These are phyloP conservation scores for Plectosphaerella sp. DNA, from an alignment of 2,329 filamentous ascomycete genomes.

Conservation along the genomic window DNA sequence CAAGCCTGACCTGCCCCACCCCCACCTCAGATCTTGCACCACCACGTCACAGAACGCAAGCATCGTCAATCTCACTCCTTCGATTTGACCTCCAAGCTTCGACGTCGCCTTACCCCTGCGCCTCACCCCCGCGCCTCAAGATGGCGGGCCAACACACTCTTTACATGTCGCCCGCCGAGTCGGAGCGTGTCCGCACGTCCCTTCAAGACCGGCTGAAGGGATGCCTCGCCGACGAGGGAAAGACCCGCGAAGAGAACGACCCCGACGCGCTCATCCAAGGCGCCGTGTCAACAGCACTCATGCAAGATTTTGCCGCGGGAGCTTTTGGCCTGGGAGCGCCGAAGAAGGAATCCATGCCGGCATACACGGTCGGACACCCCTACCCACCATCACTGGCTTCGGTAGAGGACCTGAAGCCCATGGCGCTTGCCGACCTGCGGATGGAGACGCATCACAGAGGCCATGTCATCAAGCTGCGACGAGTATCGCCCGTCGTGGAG, in stretches of 20 bases:
- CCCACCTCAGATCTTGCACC: too few relatives aligned
- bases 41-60: too few relatives aligned
- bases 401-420: conserved; percentile 16
- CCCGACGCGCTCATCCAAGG: conserved; percentile 10
- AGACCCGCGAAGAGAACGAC: conserved; percentile 14
- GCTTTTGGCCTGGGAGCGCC: neutral
- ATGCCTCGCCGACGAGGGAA: conserved; percentile 13
- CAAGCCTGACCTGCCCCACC: too few relatives aligned
- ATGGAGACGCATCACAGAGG: conserved; percentile 26
- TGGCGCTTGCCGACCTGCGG: conserved; percentile 16
- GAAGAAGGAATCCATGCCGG: conserved; percentile 17
- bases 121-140: neutral
- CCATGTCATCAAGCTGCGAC: conserved; percentile 16
- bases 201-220: conserved; percentile 14
- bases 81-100: too few relatives aligned
- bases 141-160: conserved; percentile 20
- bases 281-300: conserved; percentile 15
- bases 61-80: too few relatives aligned
- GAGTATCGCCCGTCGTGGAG: conserved; percentile 19
- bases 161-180: conserved; percentile 23
- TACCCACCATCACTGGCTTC: conserved; percentile 19
- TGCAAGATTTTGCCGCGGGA: conserved; percentile 25
- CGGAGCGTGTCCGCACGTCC: conserved; percentile 16
- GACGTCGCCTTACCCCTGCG: too few relatives aligned
- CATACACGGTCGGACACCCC: conserved; percentile 18